A percentile compares a stretch with the other conserved stretches of the same genome.
These are phyloP conservation scores for Apophysomyces trapeziformis DNA, from an alignment of 371 early-diverging fungal species.

Conservation along the genomic window DNA sequence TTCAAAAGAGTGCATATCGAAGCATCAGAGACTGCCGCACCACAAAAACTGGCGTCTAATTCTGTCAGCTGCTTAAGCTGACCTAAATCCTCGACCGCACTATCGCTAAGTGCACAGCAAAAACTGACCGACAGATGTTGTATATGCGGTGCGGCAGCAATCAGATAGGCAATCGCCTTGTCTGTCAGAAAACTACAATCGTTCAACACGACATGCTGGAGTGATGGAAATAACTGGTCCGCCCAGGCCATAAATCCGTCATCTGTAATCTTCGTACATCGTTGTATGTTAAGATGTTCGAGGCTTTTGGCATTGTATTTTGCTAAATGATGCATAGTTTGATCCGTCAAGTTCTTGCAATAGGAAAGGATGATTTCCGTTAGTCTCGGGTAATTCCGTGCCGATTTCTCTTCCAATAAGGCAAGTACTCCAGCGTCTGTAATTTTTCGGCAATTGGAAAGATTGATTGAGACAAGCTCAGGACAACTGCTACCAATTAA, in stretches of 20 bases:
- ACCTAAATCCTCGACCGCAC: constrained; percentile 54
- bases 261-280: constrained; percentile 79
- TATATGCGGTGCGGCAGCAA: constrained; percentile 60
- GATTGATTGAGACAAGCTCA: constrained; percentile 54
- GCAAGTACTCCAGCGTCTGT: constrained; percentile 67
- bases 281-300: constrained; percentile 67
- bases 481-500: constrained; percentile 45
- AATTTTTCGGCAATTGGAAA: constrained; percentile 83
- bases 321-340: constrained; percentile 55
- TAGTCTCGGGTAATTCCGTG: constrained; percentile 35
- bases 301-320: constrained; percentile 40
- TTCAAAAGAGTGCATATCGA: constrained; percentile 47
- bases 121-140: constrained; percentile 68
- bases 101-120: constrained; percentile 81
- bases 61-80: constrained; percentile 49
- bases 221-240: constrained; percentile 32
- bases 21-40: constrained; percentile 75
- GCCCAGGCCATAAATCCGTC: constrained; percentile 67
- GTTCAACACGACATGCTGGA: constrained; percentile 63
- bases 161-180: constrained; percentile 59
- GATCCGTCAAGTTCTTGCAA: constrained; percentile 78
- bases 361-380: constrained; percentile 62
- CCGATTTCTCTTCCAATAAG: constrained; percentile 32
- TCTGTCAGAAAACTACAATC: constrained; percentile 86
- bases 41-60: constrained; percentile 78